Evolutionary conservation across 1,284 basidiomycete species (phyloP), one percentile per base, ranked within the genome.

Genomic region (Ustilago trichophora): DNA sequence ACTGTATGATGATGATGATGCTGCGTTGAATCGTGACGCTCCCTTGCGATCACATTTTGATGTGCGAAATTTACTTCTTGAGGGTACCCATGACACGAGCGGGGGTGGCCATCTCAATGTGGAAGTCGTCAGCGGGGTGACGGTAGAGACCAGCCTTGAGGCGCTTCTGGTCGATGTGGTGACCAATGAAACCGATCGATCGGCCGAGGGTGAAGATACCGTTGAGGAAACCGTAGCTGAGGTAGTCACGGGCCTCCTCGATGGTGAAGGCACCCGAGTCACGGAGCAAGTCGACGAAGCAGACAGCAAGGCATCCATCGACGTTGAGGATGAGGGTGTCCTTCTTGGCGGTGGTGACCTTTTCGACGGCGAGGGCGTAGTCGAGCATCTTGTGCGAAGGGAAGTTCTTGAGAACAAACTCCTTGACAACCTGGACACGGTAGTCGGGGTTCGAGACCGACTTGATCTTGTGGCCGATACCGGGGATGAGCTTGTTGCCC

Each of bases 401-500:
- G 91, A 98, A 98, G 87, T 96, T 86, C 85, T 96, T 93, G 84
- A 83, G 85, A 64, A 96, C 94, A 80, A 91, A 98, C 85, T 96
- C 93, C 87, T 97, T 97, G 65, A 98, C 94, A 57, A 98, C 90
- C 85, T 94, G 90, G 75, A 98, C 95, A 83, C 95, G 93, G 79
- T 78, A 75, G 54, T 81, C 78, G 25, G 80, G 75, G 69, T 78
- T 77, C 36, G 71, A 67, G 34, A 75, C 70, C 40, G 91, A 92
- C 89, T 98, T 98, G 87, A 98, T 97, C 88, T 98, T 98, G 89
- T 98, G 95, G 54, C 95, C 95, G 77, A 98, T 98, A 86, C 95
- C 95, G 72, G 91, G 92, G 85, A 98, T 93, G 75, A 98, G 90
- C 85, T 93, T 94, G 88, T 98, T 98, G 40, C 88, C 88, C 85